Percentiles rank a stretch among this genome's conserved stretches.
Evolutionary conservation across 306 rosid species (phyloP).

Genomic region (Ormosia semicastrata): DNA sequence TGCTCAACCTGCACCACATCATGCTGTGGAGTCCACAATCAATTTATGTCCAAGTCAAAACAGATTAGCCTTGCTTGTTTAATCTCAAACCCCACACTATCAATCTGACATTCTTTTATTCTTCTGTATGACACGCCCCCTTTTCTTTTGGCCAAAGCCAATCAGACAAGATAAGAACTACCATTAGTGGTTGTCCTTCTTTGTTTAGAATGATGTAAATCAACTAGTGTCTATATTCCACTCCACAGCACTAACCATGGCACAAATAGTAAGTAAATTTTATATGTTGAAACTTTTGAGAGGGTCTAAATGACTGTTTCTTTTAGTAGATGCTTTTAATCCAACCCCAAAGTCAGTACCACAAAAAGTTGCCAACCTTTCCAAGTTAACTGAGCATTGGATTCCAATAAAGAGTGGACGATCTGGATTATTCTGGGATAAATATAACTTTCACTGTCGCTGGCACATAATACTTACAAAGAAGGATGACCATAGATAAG

Average conservation of each 20-base stretch:
- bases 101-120: constrained; percentile 9
- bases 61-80: not conserved
- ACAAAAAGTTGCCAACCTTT: not conserved
- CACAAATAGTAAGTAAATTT: not conserved
- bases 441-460: not conserved
- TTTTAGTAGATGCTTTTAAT: not conserved
- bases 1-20: too few relatives aligned
- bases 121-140: not conserved
- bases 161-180: not conserved
- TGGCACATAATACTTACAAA: not conserved
- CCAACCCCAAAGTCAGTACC: not conserved
- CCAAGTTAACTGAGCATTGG: not conserved
- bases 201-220: not conserved
- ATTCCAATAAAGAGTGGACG: not conserved
- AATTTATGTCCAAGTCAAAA: constrained; percentile 15
- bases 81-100: not conserved
- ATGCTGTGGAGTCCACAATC: not conserved
- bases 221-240: not conserved
- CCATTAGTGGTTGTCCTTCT: not conserved
- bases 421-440: not conserved
- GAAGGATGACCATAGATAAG: too few relatives aligned
- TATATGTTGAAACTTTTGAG: too few relatives aligned
- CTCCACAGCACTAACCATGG: not conserved
- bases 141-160: constrained; percentile 9
- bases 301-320: not conserved